Conservation (phyloP, 2,329 filamentous ascomycete species). For the Sphaerostilbella broomeana region DNA sequence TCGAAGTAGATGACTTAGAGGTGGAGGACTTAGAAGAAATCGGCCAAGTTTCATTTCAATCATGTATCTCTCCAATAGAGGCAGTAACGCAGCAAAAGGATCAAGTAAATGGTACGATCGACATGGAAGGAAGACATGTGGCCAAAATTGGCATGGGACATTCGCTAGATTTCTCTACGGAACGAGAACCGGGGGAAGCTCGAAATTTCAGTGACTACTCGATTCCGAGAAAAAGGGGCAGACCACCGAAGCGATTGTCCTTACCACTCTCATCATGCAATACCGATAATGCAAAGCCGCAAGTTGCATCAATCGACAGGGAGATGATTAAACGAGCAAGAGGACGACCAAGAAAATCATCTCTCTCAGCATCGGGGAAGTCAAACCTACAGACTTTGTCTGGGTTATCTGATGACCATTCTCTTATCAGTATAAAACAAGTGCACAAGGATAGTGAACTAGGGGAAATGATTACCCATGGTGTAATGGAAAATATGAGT, state of each 20-base stretch:
- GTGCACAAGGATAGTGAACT: no score
- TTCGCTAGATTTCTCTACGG: constrained; percentile 1
- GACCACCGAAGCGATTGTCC: constrained; percentile 27
- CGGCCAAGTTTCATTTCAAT: constrained; percentile 21
- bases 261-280: constrained; percentile 5
- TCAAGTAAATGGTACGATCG: constrained; percentile 25
- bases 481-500: no score
- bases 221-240: constrained; percentile 19
- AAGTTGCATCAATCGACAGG: constrained; percentile 4
- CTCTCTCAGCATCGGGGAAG: no score
- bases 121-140: constrained; percentile 34
- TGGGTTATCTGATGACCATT: no score
- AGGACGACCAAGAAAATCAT: constrained; percentile 25
- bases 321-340: constrained; percentile 17
- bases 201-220: background rate
- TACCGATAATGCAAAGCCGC: constrained; percentile 1
- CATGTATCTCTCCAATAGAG: background rate
- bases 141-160: constrained; percentile 22
- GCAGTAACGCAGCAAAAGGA: constrained; percentile 11
- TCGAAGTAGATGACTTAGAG: constrained; percentile 39
- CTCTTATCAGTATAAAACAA: no score
- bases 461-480: no score
- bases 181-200: background rate
- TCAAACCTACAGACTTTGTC: no score
- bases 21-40: constrained; percentile 37